Evolutionary conservation across 257 asterid species (phyloP).

Genomic region (Solanum boliviense): DNA sequence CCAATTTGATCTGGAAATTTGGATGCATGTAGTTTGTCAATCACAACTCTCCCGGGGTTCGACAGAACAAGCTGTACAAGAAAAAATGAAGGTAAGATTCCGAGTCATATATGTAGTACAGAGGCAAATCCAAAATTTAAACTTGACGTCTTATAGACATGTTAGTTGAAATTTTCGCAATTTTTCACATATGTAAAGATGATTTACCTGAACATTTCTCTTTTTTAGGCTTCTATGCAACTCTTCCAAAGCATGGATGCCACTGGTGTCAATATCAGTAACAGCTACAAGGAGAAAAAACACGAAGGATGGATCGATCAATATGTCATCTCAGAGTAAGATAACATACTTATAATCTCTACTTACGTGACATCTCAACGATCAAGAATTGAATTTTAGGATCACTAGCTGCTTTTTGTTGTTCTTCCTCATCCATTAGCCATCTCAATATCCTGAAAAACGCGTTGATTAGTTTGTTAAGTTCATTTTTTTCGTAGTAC

Average conservation of each 20-base stretch:
- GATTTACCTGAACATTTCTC: conserved; percentile 60
- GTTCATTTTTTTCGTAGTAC: background rate
- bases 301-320: background rate
- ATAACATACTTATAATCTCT: background rate
- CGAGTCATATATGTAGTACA: background rate
- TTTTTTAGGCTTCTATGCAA: conserved; percentile 53
- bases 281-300: conserved; percentile 38
- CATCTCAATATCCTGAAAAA: conserved; percentile 57
- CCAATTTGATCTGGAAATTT: conserved; percentile 43
- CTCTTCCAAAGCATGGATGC: conserved; percentile 82
- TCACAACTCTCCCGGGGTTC: conserved; percentile 70
- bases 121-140: background rate
- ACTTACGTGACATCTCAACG: conserved; percentile 53
- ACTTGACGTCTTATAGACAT: background rate
- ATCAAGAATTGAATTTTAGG: conserved; percentile 37
- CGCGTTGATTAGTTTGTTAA: background rate
- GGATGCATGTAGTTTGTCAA: conserved; percentile 68
- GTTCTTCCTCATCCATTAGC: conserved; percentile 65
- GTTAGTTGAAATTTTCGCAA: background rate
- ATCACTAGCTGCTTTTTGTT: conserved; percentile 20
- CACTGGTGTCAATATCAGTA: conserved; percentile 86
- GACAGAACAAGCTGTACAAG: conserved; percentile 60
- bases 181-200: background rate
- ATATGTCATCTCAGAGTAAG: background rate
- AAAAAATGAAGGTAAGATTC: background rate